Conservation (phyloP, 2,329 filamentous ascomycete species). For the Periconia digitata region DNA sequence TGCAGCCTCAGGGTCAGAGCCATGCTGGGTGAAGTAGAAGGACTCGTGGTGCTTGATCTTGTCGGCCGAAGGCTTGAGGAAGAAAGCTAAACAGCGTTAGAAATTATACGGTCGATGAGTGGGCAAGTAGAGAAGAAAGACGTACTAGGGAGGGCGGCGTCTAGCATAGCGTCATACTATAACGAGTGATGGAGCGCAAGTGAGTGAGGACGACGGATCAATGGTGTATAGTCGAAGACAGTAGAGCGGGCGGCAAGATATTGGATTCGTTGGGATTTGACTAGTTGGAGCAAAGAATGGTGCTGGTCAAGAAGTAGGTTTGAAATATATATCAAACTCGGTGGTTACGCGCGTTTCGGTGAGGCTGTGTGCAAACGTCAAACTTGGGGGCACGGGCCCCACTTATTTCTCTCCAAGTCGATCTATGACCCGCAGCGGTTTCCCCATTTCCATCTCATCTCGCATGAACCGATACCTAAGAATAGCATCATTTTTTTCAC, state of each 20-base stretch:
- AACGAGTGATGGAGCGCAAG: background rate
- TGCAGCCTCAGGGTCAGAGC: slow-evolving; percentile 75
- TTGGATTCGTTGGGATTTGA: background rate
- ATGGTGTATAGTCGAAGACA: too few species aligned
- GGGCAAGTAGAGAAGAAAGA: background rate
- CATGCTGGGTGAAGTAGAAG: slow-evolving; percentile 66
- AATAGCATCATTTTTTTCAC: too few species aligned
- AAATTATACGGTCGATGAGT: background rate
- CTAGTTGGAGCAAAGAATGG: background rate
- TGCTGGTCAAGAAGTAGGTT: background rate
- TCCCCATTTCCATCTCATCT: too few species aligned
- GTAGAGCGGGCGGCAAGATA: background rate
- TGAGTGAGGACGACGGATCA: too few species aligned
- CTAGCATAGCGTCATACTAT: slow-evolving; percentile 63
- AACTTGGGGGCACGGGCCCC: background rate
- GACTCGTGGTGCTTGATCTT: slow-evolving; percentile 55
- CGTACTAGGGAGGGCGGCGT: slow-evolving; percentile 80
- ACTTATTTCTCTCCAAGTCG: too few species aligned
- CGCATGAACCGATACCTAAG: too few species aligned
- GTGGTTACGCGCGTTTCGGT: slow-evolving; percentile 1
- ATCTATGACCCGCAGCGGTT: too few species aligned
- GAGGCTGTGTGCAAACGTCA: background rate
- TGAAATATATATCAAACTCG: background rate
- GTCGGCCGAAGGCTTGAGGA: slow-evolving; percentile 57
- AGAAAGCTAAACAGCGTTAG: slow-evolving; percentile 54